Percentiles rank a stretch among this genome's conserved stretches.
phyloP scores from a whole-genome alignment of 2,329 filamentous ascomycete genomes.

The Pseudogymnoascus verrucosus region DNA sequence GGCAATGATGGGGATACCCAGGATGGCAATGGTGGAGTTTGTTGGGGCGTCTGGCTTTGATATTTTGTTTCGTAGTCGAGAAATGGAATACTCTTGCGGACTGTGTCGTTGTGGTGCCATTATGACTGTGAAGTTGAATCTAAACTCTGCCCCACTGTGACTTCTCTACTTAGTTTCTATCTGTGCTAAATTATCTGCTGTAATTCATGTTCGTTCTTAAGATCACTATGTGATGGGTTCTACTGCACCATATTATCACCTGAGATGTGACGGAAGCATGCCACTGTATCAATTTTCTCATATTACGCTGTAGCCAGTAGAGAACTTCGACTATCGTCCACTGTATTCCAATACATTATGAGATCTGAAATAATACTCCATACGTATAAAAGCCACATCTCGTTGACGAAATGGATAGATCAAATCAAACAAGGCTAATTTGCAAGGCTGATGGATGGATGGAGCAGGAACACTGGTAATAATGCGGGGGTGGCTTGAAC shows the following conservation, averaged over 20 bases:
- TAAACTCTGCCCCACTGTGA: neutral
- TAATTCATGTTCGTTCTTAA: neutral
- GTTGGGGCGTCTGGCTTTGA: neutral
- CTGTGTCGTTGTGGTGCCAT: neutral
- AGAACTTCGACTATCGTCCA: neutral
- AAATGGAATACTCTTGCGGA: neutral
- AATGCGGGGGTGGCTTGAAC: conserved; percentile 1
- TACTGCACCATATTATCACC: neutral
- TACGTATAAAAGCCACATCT: neutral
- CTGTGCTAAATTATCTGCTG: neutral
- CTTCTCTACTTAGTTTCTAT: neutral
- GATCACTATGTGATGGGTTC: neutral
- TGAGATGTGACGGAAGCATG: neutral
- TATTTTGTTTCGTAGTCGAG: neutral
- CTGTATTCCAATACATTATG: neutral
- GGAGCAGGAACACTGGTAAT: neutral
- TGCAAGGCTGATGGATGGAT: neutral
- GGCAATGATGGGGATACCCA: neutral
- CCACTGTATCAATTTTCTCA: neutral
- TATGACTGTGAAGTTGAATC: neutral
- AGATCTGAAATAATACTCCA: neutral
- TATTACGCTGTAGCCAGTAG: neutral
- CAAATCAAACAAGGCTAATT: neutral
- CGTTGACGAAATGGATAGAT: neutral
- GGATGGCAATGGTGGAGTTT: neutral